phyloP scores from a whole-genome alignment of 805 yeast genomes.

The Schwanniomyces yamadae region DNA sequence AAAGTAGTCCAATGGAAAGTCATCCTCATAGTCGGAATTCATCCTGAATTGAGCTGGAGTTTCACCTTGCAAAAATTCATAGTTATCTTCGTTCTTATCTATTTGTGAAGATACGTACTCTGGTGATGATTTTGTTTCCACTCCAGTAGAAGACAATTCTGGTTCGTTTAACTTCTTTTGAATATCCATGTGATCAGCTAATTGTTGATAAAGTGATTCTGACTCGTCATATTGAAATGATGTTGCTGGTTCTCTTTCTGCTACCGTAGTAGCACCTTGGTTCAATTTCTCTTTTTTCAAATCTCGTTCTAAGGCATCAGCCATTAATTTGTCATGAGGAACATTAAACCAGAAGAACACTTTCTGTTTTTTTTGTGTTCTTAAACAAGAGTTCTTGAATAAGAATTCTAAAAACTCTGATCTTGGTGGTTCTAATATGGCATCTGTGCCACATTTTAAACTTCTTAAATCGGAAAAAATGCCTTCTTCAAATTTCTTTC shows the following conservation, averaged over 20 bases:
- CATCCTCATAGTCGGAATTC: slow-evolving; percentile 50
- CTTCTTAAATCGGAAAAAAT: slow-evolving; percentile 87
- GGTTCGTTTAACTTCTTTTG: slow-evolving; percentile 9
- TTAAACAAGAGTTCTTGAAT: slow-evolving; percentile 79
- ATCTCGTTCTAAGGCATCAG: slow-evolving; percentile 92
- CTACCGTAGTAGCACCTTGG: slow-evolving; percentile 68
- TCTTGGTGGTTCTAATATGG: slow-evolving; percentile 82
- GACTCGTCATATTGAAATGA: slow-evolving; percentile 67
- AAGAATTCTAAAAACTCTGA: slow-evolving; percentile 81
- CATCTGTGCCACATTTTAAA: slow-evolving; percentile 82
- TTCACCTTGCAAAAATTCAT: slow-evolving; percentile 16
- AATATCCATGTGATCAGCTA: slow-evolving; percentile 36
- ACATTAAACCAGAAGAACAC: slow-evolving; percentile 97
- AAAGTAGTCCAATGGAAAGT: slow-evolving; percentile 71
- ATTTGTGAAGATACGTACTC: slow-evolving; percentile 13
- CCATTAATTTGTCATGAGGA: slow-evolving; percentile 87
- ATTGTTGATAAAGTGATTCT: slow-evolving; percentile 53
- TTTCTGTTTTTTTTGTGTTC: slow-evolving; percentile 96
- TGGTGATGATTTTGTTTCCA: slow-evolving; percentile 11
- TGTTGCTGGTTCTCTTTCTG: slow-evolving; percentile 74
- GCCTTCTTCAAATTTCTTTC: slow-evolving; percentile 96
- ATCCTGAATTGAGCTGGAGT: slow-evolving; percentile 23
- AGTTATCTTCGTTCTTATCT: slow-evolving; percentile 8
- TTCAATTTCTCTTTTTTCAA: slow-evolving; percentile 67
- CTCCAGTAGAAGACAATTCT: slow-evolving; percentile 3